Conservation (phyloP, 2,329 filamentous ascomycete species). For the Beauveria pseudobassiana region DNA sequence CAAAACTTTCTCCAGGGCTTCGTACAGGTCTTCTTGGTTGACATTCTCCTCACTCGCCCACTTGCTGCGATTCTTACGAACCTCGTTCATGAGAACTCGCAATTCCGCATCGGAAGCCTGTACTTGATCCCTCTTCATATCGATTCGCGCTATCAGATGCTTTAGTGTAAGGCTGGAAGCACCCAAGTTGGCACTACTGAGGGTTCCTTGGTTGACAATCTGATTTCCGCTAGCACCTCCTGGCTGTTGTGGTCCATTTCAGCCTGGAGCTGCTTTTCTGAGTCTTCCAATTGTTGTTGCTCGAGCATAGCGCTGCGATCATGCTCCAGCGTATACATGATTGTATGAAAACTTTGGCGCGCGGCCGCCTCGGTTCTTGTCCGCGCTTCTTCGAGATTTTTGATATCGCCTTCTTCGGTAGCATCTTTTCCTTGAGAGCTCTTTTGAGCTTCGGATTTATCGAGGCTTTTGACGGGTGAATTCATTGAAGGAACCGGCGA, state of each 20-base stretch:
- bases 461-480: constrained; percentile 50
- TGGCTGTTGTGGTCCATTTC: constrained; percentile 67
- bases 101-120: constrained; percentile 89
- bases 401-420: constrained; percentile 79
- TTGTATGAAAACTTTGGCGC: constrained; percentile 81
- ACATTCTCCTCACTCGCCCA: constrained; percentile 98
- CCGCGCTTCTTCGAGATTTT: constrained; percentile 86
- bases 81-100: constrained; percentile 89
- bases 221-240: constrained; percentile 39
- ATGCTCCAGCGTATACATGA: constrained; percentile 93
- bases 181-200: constrained; percentile 90
- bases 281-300: constrained; percentile 92
- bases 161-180: constrained; percentile 94
- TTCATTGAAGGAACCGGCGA: constrained; percentile 56
- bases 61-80: constrained; percentile 95
- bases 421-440: constrained; percentile 50
- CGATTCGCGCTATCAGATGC: constrained; percentile 92
- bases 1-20: constrained; percentile 91
- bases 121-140: constrained; percentile 84
- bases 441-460: constrained; percentile 45
- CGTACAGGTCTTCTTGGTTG: constrained; percentile 95
- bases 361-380: constrained; percentile 85
- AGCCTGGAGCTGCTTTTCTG: constrained; percentile 90
- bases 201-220: constrained; percentile 69
- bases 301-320: constrained; percentile 95